Base-by-base conservation (phyloP, 1,284 basidiomycete species). In the Ustilago lituana region DNA sequence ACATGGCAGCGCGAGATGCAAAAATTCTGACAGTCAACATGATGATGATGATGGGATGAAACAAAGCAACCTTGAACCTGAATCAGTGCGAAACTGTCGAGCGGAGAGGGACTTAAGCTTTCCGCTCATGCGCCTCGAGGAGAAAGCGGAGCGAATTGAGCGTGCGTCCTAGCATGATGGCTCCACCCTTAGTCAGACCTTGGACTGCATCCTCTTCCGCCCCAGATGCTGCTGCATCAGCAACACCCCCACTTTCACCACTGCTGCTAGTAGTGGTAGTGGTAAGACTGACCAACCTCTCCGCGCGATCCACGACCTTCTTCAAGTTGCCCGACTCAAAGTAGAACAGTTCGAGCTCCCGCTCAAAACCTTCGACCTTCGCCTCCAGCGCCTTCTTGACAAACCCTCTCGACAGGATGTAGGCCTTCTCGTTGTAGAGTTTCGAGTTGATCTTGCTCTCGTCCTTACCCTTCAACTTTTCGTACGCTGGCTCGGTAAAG, bases 341-440 rank as follows among this genome's bases (percentile, higher is more conserved):
- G 83, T 94, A 97, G 55, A 93, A 84, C 86, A 89, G 88, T 23
- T 84, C 82, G 45, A 96, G 85, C 83, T 94, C 93, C 5, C 84
- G 77, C 64, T 90, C 88, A 27, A 97, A 84, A 1, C 89, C 87
- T 24, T 87, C 86, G 1, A 89, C 86, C 12, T 91, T 90, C 26
- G 89, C 85, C 81, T 93, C 90, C 12, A 96, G 86, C 5, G 92
- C 93, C 11, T 90, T 89, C 15, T 89, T 89, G 39, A 96, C 89
- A 81, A 96, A 96, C 4, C 89, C 90, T 24, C 93, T 86, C 6
- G 93, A 92, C 26, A 95, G 86, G 36, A 95, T 91, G 77, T 91
- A 96, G 2, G 93, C 93, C 83, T 94, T 94, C 83, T 96, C 94
- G 81, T 86, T 92, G 83, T 94, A 94, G 9, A 93, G 81, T 41